phyloP scores from a whole-genome alignment of 768 basidiomycete genomes.

The Trametes cubensis region DNA sequence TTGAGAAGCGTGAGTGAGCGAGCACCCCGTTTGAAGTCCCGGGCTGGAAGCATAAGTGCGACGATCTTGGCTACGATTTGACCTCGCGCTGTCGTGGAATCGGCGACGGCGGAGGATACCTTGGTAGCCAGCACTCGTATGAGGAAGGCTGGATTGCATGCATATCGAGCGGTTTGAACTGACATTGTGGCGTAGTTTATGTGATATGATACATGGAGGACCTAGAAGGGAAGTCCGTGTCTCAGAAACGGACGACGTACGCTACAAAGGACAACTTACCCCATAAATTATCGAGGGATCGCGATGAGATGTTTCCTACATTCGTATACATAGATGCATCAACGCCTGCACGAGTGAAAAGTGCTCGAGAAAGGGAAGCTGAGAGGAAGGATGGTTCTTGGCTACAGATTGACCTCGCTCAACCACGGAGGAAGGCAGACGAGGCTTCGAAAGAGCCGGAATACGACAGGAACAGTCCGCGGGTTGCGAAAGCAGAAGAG shows the following conservation, averaged over 20 bases:
- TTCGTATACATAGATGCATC: conserved; percentile 7
- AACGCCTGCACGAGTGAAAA: conserved; percentile 12
- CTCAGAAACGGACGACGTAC: no score
- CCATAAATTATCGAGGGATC: neutral
- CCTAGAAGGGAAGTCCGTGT: no score
- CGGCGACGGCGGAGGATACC: conserved; percentile 24
- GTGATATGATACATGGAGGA: no score
- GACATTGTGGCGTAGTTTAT: no score
- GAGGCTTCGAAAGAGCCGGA: conserved; percentile 64
- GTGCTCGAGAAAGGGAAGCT: conserved; percentile 11
- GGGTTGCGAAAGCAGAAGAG: no score
- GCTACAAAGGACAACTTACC: neutral
- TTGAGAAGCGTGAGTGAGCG: neutral
- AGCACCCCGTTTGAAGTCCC: conserved; percentile 12
- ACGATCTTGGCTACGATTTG: conserved; percentile 36
- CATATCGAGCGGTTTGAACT: no score
- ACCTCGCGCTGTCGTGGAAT: conserved; percentile 32
- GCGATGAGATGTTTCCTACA: conserved; percentile 3
- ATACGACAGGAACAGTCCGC: neutral
- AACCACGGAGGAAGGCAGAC: conserved; percentile 43
- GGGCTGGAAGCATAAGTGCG: neutral
- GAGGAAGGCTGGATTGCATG: neutral
- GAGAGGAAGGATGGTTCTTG: conserved; percentile 42
- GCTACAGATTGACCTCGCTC: conserved; percentile 66
- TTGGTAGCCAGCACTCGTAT: conserved; percentile 11